Base-by-base conservation (phyloP, 1,284 basidiomycete species). In the Irpex sp. region DNA sequence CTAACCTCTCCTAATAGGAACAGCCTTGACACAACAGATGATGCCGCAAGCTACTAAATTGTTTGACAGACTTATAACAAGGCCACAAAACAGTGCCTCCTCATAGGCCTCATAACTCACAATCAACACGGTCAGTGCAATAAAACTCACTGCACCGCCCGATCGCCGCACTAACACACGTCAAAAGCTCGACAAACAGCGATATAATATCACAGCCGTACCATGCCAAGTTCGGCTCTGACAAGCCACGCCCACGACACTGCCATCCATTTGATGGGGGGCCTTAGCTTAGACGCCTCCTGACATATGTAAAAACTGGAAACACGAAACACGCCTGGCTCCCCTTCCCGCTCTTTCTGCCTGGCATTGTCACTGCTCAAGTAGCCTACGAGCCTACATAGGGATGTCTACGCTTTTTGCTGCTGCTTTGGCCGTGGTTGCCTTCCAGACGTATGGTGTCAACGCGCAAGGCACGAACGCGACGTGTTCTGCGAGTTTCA, bases 381-480 rank as follows among this genome's bases (percentile, higher is more conserved):
- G 39, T 33, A 45, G 39, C 39, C 14, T 14, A 16, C 39, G n/a
- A 45, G 39, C 39, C 39, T 4, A 9, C 9, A 16, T 10, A 42
- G 4, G 39, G 39, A 42, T 42, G 39, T 19, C 19, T 7, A 19
- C 48, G 6, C 19, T 18, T 23, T 18, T 51, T 5, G 16, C 19
- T 28, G 42, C 21, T 42, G 35, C 52, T 7, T 33, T 60, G 35
- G 48, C 45, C 39, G 36, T 39, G 33, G 33, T 51, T 12, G 10
- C 49, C 23, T 37, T 56, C 36, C 36, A 35, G 14, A 21, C 55
- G 18, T 21, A 16, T 16, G 37, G 14, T 48, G 59, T 36, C 5
- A 36, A 35, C 10, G 63, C 63, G 16, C 65, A 66, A 47, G 59
- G 65, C 39, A 66, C 65, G 14, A 64, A 66, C 47, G 65, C 61